Conservation (phyloP, 202 grass and related monocot species). For the Digitaria exilis region DNA sequence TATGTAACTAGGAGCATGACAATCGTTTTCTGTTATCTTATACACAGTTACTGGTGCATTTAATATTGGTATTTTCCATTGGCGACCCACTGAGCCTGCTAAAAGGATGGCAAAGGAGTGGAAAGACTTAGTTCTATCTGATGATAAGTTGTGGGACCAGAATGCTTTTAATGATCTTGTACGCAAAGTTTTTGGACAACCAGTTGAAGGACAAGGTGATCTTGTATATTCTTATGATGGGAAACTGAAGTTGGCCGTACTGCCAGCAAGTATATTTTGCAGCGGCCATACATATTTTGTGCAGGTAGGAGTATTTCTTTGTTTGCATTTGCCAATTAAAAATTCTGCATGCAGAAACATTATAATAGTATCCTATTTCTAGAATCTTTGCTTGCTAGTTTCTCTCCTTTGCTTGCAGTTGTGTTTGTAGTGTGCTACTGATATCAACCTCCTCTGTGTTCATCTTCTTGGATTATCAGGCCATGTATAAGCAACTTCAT, state of each 20-base stretch:
- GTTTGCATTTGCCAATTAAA: conserved; percentile 22
- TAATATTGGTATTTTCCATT: conserved; percentile 98
- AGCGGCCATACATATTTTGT: conserved; percentile 98
- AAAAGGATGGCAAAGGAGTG: conserved; percentile 93
- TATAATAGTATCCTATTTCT: no score
- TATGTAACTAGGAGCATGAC: background rate
- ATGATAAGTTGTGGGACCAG: conserved; percentile 95
- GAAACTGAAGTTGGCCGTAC: conserved; percentile 86
- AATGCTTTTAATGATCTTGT: conserved; percentile 91
- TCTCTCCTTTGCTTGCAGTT: background rate
- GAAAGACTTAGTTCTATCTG: conserved; percentile 79
- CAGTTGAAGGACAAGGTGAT: conserved; percentile 65
- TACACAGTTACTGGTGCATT: conserved; percentile 83
- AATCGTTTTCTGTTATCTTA: conserved; percentile 5
- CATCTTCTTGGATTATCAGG: conserved; percentile 52
- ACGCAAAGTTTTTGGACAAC: conserved; percentile 64
- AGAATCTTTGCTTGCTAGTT: no score
- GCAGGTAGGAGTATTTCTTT: conserved; percentile 62
- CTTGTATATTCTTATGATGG: conserved; percentile 95
- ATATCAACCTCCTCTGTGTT: conserved; percentile 1
- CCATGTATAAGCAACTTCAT: conserved; percentile 75
- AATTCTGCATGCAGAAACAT: background rate
- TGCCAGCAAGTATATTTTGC: conserved; percentile 98
- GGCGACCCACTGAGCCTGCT: conserved; percentile 82
- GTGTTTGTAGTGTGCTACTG: conserved; percentile 12